Evolutionary conservation across 352 stramenopile species (phyloP), one percentile per base, ranked within the genome.

Genomic region (Pythium folliculosum): DNA sequence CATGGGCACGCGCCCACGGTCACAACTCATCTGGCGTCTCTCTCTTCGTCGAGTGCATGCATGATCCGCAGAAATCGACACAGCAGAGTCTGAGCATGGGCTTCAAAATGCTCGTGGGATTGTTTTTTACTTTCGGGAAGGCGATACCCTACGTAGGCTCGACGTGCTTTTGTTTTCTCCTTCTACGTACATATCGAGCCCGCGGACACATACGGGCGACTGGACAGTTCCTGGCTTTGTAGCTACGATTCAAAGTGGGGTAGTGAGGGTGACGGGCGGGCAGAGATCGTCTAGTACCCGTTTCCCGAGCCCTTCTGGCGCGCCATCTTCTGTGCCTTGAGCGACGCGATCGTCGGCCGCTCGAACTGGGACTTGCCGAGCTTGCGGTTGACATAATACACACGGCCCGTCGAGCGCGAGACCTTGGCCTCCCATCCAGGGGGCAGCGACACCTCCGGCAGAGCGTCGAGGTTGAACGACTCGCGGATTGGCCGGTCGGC

Each of bases 301-400:
- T 59, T 63, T 0, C 38, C 63, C 45, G 45, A 30, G 21, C 63
- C 82, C 71, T 90, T 91, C 63, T 91, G 82, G 47, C 85, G 82
- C 59, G 84, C 84, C 63, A 91, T 59, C 71, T 91, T 93, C 77
- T 89, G 81, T 47, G 84, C 84, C 82, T 94, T 95, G 55, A 95
- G 74, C 44, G 85, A 94, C 59, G 87, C 87, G 53, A 95, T 80
- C 65, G 87, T 94, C 45, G 87, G 87, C 35, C 84, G 84, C 59
- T 94, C 86, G 49, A 92, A 95, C 77, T 95, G 87, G 13, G 87
- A 94, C 68, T 94, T 90, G 67, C 85, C 83, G 8, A 93, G 78
- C 80, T 92, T 91, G 63, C 85, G 86, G 76, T 95, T 95, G 53
- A 94, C 85, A 71, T 95, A 95, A 77, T 95, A 95, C 60, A 95